Conservation (phyloP, 139 green algal genomes). For the Volvox reticuliferus region DNA sequence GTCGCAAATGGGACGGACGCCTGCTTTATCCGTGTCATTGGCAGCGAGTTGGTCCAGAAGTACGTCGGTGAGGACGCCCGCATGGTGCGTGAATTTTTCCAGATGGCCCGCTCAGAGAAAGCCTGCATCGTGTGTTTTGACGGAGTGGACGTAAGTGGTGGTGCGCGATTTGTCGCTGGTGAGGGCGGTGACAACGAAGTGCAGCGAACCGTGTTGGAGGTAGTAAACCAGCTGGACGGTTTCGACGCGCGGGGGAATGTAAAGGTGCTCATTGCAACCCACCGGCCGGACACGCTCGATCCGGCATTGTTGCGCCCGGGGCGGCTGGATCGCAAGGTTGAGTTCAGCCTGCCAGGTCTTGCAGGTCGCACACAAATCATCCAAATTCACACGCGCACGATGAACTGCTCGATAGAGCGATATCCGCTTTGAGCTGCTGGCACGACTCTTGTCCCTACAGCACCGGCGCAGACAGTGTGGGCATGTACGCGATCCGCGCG, state of each 20-base stretch:
- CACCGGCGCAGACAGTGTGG: constrained; percentile 96
- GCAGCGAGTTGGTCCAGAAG: constrained; percentile 98
- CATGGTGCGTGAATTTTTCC: constrained; percentile 97
- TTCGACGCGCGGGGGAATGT: constrained; percentile 99
- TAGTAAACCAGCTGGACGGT: constrained; percentile 99
- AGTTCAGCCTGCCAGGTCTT: constrained; percentile 98
- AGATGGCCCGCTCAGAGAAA: constrained; percentile 98
- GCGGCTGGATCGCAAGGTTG: constrained; percentile 97
- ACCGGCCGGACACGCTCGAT: constrained; percentile 98
- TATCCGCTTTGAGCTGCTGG: constrained; percentile 97
- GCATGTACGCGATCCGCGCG: constrained; percentile 95
- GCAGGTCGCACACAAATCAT: constrained; percentile 97
- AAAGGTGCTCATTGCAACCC: constrained; percentile 98
- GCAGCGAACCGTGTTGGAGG: constrained; percentile 99
- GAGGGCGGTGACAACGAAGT: constrained; percentile 99
- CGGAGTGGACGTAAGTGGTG: constrained; percentile 98
- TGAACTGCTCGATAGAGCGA: constrained; percentile 98
- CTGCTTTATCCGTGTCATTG: constrained; percentile 99
- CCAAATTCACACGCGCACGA: constrained; percentile 97
- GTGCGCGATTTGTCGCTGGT: constrained; percentile 95
- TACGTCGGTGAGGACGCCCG: constrained; percentile 98
- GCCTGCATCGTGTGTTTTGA: constrained; percentile 99
- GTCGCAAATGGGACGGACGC: constrained; percentile 99
- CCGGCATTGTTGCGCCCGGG: constrained; percentile 96
- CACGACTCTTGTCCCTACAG: constrained; percentile 95